Conservation (phyloP, 768 basidiomycete genomes). For the Pleurotus cornucopiae region DNA sequence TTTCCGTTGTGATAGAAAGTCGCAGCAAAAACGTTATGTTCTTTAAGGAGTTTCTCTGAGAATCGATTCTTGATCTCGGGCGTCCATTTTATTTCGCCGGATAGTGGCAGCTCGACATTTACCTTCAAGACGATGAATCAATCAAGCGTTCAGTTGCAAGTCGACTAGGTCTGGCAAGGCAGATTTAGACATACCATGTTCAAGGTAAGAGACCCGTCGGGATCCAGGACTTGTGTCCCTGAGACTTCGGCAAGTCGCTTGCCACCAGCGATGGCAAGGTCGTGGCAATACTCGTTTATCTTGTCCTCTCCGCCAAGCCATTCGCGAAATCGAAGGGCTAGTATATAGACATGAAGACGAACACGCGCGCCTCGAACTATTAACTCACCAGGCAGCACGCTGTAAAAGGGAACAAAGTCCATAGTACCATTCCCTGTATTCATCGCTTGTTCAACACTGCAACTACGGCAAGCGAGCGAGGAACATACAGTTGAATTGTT, state of each 20-base stretch:
- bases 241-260: slow-evolving; percentile 57
- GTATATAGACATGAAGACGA: no score
- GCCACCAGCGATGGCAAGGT: slow-evolving; percentile 67
- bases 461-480: background rate
- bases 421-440: slow-evolving; percentile 52
- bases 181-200: slow-evolving; percentile 75
- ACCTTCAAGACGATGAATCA: slow-evolving; percentile 20
- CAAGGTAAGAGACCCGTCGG: slow-evolving; percentile 49
- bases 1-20: slow-evolving; percentile 31
- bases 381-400: slow-evolving; percentile 42
- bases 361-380: background rate
- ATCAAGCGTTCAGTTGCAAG: background rate
- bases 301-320: slow-evolving; percentile 79
- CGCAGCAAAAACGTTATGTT: slow-evolving; percentile 30
- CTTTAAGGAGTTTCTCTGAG: slow-evolving; percentile 25
- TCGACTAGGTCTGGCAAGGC: slow-evolving; percentile 37
- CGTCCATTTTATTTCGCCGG: slow-evolving; percentile 18
- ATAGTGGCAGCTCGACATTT: slow-evolving; percentile 38
- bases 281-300: slow-evolving; percentile 72
- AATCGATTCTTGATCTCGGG: slow-evolving; percentile 20
- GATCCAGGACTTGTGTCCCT: slow-evolving; percentile 64
- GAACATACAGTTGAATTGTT: slow-evolving; percentile 35
- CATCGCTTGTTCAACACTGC: background rate
- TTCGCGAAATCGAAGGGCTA: slow-evolving; percentile 74
- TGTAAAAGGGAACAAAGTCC: slow-evolving; percentile 47